These are phyloP conservation scores for Lactarius hengduanensis DNA, from an alignment of 768 basidiomycete species.

Conservation along the genomic window DNA sequence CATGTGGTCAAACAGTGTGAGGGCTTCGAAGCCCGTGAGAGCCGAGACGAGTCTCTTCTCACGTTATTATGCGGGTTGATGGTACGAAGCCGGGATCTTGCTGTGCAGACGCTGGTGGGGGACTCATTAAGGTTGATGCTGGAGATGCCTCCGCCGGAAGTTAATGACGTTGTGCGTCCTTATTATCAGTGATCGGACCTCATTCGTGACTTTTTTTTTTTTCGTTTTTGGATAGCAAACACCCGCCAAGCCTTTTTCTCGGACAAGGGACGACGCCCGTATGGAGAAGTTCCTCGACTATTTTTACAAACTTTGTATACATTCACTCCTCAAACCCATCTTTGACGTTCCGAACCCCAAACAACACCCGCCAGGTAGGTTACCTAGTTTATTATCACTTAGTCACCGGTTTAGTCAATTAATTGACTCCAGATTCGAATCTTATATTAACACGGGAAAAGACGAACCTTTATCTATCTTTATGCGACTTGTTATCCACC, in stretches of 20 bases:
- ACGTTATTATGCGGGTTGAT: constrained; percentile 74
- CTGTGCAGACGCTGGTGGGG: constrained; percentile 86
- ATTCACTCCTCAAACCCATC: constrained; percentile 80
- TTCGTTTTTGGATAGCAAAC: constrained; percentile 9
- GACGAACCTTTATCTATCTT: constrained; percentile 80
- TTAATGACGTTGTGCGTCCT: constrained; percentile 30
- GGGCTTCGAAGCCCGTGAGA: constrained; percentile 53
- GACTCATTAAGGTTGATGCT: constrained; percentile 83
- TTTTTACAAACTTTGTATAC: constrained; percentile 84
- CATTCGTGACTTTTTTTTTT: constrained; percentile 2
- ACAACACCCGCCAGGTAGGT: constrained; percentile 34
- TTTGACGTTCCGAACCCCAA: constrained; percentile 69
- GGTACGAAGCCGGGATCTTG: constrained; percentile 77
- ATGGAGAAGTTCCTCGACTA: constrained; percentile 90
- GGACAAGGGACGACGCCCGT: constrained; percentile 76
- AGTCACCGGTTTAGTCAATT: background rate
- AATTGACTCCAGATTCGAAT: constrained; percentile 43
- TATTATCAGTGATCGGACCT: background rate
- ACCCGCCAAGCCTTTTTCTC: constrained; percentile 46
- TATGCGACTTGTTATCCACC: constrained; percentile 89
- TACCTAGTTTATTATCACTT: background rate
- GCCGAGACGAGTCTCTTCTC: constrained; percentile 70
- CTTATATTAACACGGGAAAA: constrained; percentile 66
- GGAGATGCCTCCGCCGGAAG: constrained; percentile 57
- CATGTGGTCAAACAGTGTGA: constrained; percentile 85